Conservation (phyloP, 2,329 filamentous ascomycete genomes). For the Fusarium nodosum region DNA sequence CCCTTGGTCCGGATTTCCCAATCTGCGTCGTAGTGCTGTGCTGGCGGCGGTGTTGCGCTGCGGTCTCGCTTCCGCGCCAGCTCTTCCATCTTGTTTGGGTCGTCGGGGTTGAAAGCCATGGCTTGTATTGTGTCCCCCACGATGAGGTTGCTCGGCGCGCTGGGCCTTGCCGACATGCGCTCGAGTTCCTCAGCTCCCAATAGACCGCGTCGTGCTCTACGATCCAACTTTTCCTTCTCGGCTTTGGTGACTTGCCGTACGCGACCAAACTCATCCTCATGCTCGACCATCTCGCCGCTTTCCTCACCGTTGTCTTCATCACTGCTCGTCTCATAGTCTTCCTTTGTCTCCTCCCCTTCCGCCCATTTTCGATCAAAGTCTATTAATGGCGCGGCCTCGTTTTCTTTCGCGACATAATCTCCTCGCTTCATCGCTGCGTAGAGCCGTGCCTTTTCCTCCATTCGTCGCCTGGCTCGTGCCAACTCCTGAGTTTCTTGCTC, state of each 20-base stretch:
- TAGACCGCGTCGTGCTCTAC: constrained; percentile 63
- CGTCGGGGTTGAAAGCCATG: constrained; percentile 84
- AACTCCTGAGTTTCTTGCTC: constrained; percentile 76
- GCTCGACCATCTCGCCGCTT: constrained; percentile 80
- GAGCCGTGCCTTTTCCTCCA: constrained; percentile 90
- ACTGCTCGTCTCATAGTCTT: constrained; percentile 69
- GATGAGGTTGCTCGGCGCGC: constrained; percentile 78
- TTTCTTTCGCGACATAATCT: constrained; percentile 79
- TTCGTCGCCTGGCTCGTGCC: constrained; percentile 79
- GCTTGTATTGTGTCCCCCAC: constrained; percentile 88
- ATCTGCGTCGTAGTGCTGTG: constrained; percentile 87
- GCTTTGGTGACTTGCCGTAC: constrained; percentile 78
- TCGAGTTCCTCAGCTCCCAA: constrained; percentile 73
- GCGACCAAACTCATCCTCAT: constrained; percentile 93
- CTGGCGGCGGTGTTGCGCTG: constrained; percentile 82
- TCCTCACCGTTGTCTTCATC: constrained; percentile 58
- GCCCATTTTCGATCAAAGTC: constrained; percentile 99
- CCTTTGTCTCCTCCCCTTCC: constrained; percentile 69
- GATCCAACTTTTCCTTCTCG: constrained; percentile 74
- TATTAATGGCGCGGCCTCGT: constrained; percentile 77
- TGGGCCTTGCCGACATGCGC: constrained; percentile 76
- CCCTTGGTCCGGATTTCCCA: constrained; percentile 89
- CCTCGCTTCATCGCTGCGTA: constrained; percentile 93
- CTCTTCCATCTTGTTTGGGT: constrained; percentile 79
- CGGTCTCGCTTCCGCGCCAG: constrained; percentile 83